Base-by-base conservation (phyloP, 345 rosid species). In the Hibiscus tridactylites region DNA sequence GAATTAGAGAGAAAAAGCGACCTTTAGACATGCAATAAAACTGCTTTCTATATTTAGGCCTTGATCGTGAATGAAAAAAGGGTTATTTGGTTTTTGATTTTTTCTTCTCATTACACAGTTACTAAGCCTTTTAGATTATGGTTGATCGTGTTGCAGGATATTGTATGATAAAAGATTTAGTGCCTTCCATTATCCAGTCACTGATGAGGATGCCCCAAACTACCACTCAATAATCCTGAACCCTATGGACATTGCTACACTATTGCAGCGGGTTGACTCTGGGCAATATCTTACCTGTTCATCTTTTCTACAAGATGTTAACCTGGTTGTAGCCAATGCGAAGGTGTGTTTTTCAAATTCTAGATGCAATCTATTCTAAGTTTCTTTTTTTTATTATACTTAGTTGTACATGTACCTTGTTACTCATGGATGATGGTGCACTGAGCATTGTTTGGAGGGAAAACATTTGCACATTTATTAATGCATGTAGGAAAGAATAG, bases 121-220 rank as follows among this genome's bases (percentile, higher is more conserved):
- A 29, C 9, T 15, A 67, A 67, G 13, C 44, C 3, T 16, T 67
- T 49, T 28, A 49, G 42, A 15, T 9, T 1, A 49, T 67, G 58
- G 44, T 16, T 67, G 58, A 26, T 49, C 21, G 0, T 67, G 42
- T 67, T 76, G 77, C 91, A 95, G 99, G 87, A 79, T 92, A 65
- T 81, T 95, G 37, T 95, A 88, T 58, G 98, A 95, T 81, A 92
- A 91, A 79, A 81, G 97, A 75, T 95, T 95, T 76, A 89, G 80
- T 70, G 99, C 83, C 74, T 96, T 96, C 76, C 99, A 91, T 79
- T 96, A 82, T 75, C 98, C 98, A 50, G 99, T 96, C 73, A 71
- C 85, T 9, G 98, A 96, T 61, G 99, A 96, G 79, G 99, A 92
- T 82, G 98, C 97, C 76, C 99, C 98, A 74, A 91, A 89, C 73